Base-by-base conservation (phyloP, 176 grass and related monocot species). In the Musa schizocarpa region DNA sequence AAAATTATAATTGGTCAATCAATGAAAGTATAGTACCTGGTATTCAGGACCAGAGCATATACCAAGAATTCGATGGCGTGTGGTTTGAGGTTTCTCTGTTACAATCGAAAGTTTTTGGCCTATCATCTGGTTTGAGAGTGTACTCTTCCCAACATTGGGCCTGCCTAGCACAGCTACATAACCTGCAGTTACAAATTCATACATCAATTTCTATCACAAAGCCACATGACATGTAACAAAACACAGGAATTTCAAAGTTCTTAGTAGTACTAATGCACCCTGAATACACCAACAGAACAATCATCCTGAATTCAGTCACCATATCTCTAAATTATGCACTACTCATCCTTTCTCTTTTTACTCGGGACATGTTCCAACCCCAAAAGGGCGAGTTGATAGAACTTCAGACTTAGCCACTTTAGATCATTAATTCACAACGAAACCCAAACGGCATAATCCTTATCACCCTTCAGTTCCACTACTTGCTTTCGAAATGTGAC, bases 71-170 rank as follows among this genome's bases (percentile, higher is more conserved):
- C 84, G 88, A 80, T 99, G 90, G 0, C 88, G 82, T 23, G 90
- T 99, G 23, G 95, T 91, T 12, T 99, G 95, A 6, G 90, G 95
- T 51, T 99, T 99, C 26, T 94, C 90, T 6, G 95, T 99, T 29
- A 99, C 95, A 52, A 99, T 94, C 0, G 95, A 99, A 66, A 99
- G 86, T 53, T 99, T 99, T 70, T 94, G 90, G 75, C 95, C 95
- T 8, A 99, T 85, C 29, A 99, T 87, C 86, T 99, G 95, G 80
- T 99, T 99, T 71, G 86, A 87, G 25, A 94, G 88, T 20, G 95
- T 94, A 82, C 95, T 99, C 83, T 94, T 98, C 57, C 95, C 90
- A 13, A 98, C 95, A 89, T 98, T 98, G 54, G 90, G 90, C 9
- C 89, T 93, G 75, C 95, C 95, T 29, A 98, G 29, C 9, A 98